These are phyloP conservation scores for Salisapilia sapeloensis DNA, from an alignment of 352 stramenopile genomes.

Conservation along the genomic window DNA sequence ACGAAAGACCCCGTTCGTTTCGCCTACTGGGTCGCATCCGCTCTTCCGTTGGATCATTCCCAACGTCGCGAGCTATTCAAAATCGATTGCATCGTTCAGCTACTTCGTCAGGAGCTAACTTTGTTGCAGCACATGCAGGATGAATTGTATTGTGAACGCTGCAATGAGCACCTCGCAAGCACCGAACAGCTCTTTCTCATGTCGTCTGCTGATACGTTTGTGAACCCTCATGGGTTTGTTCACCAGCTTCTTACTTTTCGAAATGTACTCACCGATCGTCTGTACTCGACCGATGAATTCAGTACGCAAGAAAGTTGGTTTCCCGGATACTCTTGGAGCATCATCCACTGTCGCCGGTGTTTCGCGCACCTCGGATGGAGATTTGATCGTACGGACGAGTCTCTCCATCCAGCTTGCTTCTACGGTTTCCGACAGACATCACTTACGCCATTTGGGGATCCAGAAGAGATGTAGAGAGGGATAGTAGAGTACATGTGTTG, in stretches of 20 bases:
- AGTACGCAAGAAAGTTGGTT: conserved; percentile 69
- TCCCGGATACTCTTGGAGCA: conserved; percentile 63
- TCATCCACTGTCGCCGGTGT: conserved; percentile 50
- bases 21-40: conserved; percentile 60
- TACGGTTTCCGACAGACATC: conserved; percentile 50
- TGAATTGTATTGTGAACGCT: conserved; percentile 46
- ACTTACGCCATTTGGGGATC: conserved; percentile 31
- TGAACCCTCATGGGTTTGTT: conserved; percentile 60
- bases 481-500: too few relatives aligned
- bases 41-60: conserved; percentile 38
- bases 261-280: conserved; percentile 17
- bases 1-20: conserved; percentile 47
- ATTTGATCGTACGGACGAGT: conserved; percentile 27
- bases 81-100: conserved; percentile 35
- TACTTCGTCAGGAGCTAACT: conserved; percentile 35
- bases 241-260: conserved; percentile 69
- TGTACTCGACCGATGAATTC: conserved; percentile 21
- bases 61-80: conserved; percentile 38
- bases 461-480: too few relatives aligned
- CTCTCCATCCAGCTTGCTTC: conserved; percentile 17
- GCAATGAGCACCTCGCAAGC: conserved; percentile 34
- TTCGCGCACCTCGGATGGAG: conserved; percentile 60
- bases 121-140: conserved; percentile 41
- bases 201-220: conserved; percentile 51
- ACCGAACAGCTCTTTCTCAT: conserved; percentile 73